These are phyloP conservation scores for Aspergillus ochraceus DNA, from an alignment of 2,329 filamentous ascomycete genomes.

Conservation along the genomic window DNA sequence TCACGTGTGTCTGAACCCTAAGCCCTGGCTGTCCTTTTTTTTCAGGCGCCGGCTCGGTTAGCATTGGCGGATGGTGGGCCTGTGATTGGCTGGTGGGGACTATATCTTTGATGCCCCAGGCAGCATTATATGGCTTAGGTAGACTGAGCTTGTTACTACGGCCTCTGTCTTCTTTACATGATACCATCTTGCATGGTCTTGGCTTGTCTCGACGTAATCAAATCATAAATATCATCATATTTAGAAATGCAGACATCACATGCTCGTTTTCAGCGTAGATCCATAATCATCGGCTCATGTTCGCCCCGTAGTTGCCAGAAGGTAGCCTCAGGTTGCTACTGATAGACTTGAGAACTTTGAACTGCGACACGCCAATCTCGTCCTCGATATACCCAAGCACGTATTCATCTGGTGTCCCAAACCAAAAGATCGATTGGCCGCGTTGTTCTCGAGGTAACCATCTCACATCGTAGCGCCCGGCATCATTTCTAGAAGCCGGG, in stretches of 20 bases:
- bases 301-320: conserved; percentile 17
- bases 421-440: conserved; percentile 33
- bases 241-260: not conserved
- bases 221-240: not conserved
- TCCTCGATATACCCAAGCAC: conserved; percentile 33
- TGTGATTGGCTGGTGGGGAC: conserved; percentile 12
- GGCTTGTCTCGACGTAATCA: not conserved
- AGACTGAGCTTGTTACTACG: too few relatives aligned
- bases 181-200: not conserved
- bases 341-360: conserved; percentile 31
- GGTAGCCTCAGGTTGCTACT: conserved; percentile 17
- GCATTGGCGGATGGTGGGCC: conserved; percentile 1
- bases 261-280: not conserved
- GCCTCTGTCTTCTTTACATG: not conserved
- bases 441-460: conserved; percentile 28
- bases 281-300: conserved; percentile 19
- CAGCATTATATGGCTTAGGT: not conserved
- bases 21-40: conserved; percentile 27
- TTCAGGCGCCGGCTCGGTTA: conserved; percentile 18
- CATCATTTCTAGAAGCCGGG: conserved; percentile 33
- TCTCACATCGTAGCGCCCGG: conserved; percentile 35
- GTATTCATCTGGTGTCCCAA: conserved; percentile 36
- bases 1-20: conserved; percentile 27
- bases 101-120: conserved; percentile 9
- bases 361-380: conserved; percentile 22